phyloP scores from a whole-genome alignment of 2,329 filamentous ascomycete species.

The Ustulina deusta region DNA sequence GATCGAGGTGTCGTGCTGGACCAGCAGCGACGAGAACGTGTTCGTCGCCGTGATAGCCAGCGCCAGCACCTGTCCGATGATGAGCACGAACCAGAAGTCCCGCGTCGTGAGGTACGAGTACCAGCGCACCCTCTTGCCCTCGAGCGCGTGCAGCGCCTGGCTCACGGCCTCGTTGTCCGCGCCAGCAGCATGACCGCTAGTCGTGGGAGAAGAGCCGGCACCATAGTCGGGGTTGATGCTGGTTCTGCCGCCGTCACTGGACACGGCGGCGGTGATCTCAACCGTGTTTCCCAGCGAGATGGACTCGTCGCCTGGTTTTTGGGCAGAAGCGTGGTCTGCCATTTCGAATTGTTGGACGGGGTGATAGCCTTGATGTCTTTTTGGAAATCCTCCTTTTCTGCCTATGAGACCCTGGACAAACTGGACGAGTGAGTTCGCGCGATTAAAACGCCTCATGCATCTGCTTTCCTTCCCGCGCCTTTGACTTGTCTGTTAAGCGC shows the following conservation, averaged over 20 bases:
- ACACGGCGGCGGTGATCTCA: constrained; percentile 42
- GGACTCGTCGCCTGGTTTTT: constrained; percentile 43
- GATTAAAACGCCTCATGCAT: constrained; percentile 40
- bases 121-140: constrained; percentile 67
- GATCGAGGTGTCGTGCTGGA: constrained; percentile 75
- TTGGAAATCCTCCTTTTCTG: constrained; percentile 20
- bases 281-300: constrained; percentile 45
- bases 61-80: constrained; percentile 84
- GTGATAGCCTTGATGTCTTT: constrained; percentile 37
- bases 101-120: constrained; percentile 82
- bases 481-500: neutral
- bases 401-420: constrained; percentile 34
- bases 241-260: constrained; percentile 36
- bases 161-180: constrained; percentile 57
- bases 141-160: constrained; percentile 66
- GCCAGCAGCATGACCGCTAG: constrained; percentile 23
- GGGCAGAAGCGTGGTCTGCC: constrained; percentile 42
- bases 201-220: constrained; percentile 5
- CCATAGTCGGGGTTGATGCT: constrained; percentile 35
- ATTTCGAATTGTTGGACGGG: constrained; percentile 48
- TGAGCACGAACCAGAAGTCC: constrained; percentile 88
- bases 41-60: constrained; percentile 94
- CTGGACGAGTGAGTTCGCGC: constrained; percentile 29
- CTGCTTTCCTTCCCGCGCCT: neutral
- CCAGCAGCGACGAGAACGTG: constrained; percentile 85